Percentiles rank a stretch among this genome's conserved stretches.
Conservation (phyloP, 163 green algal genomes). For the Prototheca cutis region DNA sequence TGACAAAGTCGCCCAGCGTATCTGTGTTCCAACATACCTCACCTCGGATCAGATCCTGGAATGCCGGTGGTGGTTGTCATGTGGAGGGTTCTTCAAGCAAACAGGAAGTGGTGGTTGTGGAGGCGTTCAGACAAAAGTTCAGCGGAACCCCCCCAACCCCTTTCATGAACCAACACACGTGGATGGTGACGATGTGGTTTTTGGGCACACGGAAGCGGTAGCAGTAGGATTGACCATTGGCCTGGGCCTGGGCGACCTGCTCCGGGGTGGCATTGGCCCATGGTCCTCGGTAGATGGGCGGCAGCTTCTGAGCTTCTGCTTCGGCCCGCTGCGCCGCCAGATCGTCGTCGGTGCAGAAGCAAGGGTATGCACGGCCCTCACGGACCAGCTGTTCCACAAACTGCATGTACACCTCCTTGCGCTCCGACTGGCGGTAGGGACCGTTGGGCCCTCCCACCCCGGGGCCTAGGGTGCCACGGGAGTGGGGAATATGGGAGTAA, state of each 20-base stretch:
- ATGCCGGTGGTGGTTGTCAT: neutral
- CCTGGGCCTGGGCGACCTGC: slow-evolving; percentile 79
- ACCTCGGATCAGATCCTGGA: slow-evolving; percentile 77
- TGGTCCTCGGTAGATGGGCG: slow-evolving; percentile 87
- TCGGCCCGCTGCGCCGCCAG: slow-evolving; percentile 80
- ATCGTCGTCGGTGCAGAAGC: slow-evolving; percentile 99
- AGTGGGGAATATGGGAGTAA: too few relatives aligned
- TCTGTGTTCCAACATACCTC: slow-evolving; percentile 90
- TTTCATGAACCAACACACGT: slow-evolving; percentile 35
- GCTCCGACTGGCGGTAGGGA: slow-evolving; percentile 93
- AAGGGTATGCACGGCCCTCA: slow-evolving; percentile 78
- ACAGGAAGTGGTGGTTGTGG: too few relatives aligned
- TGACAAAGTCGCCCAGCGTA: slow-evolving; percentile 97
- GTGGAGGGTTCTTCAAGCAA: too few relatives aligned
- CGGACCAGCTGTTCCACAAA: slow-evolving; percentile 71
- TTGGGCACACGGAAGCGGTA: slow-evolving; percentile 89
- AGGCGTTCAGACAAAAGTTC: too few relatives aligned
- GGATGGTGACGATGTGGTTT: slow-evolving; percentile 47
- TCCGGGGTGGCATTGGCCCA: slow-evolving; percentile 77
- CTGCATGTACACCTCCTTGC: slow-evolving; percentile 82
- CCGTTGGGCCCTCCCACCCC: slow-evolving; percentile 71
- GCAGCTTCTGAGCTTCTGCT: slow-evolving; percentile 82
- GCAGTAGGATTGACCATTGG: slow-evolving; percentile 69
- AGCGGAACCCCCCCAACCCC: too few relatives aligned
- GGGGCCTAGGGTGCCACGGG: slow-evolving; percentile 64